Evolutionary conservation across 805 yeast genomes (phyloP), one percentile per base, ranked within the genome.

Genomic region (Starmerella etchellsii): DNA sequence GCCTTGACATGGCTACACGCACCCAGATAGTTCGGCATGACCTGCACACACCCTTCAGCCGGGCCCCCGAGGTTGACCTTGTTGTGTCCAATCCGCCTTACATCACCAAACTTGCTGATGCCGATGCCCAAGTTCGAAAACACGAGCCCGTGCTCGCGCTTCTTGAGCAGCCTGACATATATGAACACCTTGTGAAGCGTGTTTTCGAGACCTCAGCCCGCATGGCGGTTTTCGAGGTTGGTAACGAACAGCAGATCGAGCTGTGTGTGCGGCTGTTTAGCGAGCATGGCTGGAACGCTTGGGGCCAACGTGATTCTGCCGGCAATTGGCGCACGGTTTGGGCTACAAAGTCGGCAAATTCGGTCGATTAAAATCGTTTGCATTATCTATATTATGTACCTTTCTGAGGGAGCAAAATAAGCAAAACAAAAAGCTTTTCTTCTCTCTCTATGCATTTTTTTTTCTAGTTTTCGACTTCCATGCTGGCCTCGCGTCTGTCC

Each of bases 81-180:
- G 54, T 91, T 1, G 69, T 78, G 0, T 73, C 94, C n/a, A 88
- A 88, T 51, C 98, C 98, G 1, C 98, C 98, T 0, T 88, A 88
- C 54, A 77, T 87, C 5, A 35, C 47, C 0, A 75, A 76, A 36
- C 70, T 70, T 52, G 46, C 46, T 9, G 52, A 58, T 10, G 72
- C 76, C 0, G 80, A 75, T 42, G 55, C 53, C 34, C 79, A 94
- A 0, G 97, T 88, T 0, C 61, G 69, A 30, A 30, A 59, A 11
- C 78, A 70, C 57, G 98, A 88, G 60, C 97, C 98, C 0, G 52
- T 55, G 21, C 55, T 73, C 15, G 97, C 97, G 0, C 63, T 88
- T n/a, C 59, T 81, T 2, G 97, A 95, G 0, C 76, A 78, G 40
- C 48, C 68, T 3, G 87, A 81, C 51, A 82, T 83, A 53, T 87